phyloP scores from a whole-genome alignment of 1,284 basidiomycete species.

The Hymenochaete sp. region DNA sequence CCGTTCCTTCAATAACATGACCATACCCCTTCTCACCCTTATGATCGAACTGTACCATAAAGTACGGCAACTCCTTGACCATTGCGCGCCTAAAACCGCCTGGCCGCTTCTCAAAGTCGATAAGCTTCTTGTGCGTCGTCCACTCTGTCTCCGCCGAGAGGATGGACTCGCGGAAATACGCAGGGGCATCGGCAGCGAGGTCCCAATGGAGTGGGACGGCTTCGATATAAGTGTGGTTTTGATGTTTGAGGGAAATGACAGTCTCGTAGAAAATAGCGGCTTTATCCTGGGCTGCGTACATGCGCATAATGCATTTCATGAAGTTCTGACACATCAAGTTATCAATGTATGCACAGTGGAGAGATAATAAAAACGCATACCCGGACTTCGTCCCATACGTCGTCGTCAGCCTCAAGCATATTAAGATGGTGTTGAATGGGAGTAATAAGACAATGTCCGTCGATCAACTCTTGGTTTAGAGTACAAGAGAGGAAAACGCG shows the following conservation, averaged over 20 bases:
- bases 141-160: conserved; percentile 88
- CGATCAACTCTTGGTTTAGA: conserved; percentile 74
- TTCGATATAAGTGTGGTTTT: conserved; percentile 90
- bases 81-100: conserved; percentile 88
- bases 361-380: conserved; percentile 36
- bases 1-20: conserved; percentile 89
- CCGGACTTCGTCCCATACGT: conserved; percentile 94
- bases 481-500: conserved; percentile 86
- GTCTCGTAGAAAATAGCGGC: conserved; percentile 95
- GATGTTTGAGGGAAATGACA: conserved; percentile 74
- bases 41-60: conserved; percentile 97
- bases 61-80: conserved; percentile 96
- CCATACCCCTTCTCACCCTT: conserved; percentile 96
- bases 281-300: conserved; percentile 68
- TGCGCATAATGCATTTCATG: conserved; percentile 96
- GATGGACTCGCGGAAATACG: conserved; percentile 86
- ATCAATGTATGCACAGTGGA: background rate
- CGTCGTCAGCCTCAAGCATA: conserved; percentile 91
- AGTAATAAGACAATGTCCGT: conserved; percentile 90
- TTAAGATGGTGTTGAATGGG: conserved; percentile 91
- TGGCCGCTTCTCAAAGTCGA: conserved; percentile 82
- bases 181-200: conserved; percentile 78
- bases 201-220: conserved; percentile 85
- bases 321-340: conserved; percentile 63
- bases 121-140: conserved; percentile 95